Percentiles rank a stretch among this genome's conserved stretches.
phyloP scores from a whole-genome alignment of 768 basidiomycete species.

The Hemileccinum rubropunctum region DNA sequence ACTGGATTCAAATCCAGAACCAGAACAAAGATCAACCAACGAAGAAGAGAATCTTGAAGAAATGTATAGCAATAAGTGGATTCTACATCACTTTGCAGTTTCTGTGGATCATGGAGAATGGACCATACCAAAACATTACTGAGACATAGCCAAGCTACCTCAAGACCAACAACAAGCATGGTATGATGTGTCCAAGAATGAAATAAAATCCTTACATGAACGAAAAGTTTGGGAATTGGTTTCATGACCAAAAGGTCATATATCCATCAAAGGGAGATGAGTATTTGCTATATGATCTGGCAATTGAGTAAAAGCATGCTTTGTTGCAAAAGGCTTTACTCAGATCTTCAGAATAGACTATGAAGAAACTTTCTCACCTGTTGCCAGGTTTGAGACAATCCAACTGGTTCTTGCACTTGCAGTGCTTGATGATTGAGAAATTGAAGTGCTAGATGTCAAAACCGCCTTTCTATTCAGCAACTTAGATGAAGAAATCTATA shows the following conservation, averaged over 20 bases:
- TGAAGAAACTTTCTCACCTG: conserved; percentile 16
- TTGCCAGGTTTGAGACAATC: not conserved
- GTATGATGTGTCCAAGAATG: not conserved
- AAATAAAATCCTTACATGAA: not conserved
- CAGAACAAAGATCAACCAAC: too few relatives aligned
- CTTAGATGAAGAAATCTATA: not conserved
- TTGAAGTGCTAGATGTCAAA: conserved; percentile 43
- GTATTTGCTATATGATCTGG: not conserved
- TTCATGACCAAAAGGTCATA: not conserved
- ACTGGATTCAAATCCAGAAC: too few relatives aligned
- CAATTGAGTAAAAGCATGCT: conserved; percentile 25
- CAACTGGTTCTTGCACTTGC: not conserved
- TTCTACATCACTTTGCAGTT: not conserved
- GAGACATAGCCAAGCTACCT: not conserved
- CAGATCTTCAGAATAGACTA: conserved; percentile 34
- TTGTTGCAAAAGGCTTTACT: conserved; percentile 37
- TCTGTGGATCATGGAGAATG: too few relatives aligned
- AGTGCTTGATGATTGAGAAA: conserved; percentile 26
- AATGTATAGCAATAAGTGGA: not conserved
- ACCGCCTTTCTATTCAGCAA: conserved; percentile 38
- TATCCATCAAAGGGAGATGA: not conserved
- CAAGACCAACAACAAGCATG: not conserved
- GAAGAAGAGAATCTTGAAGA: not conserved
- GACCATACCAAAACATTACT: not conserved
- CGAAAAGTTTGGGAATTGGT: not conserved